A percentile compares a stretch with the other conserved stretches of the same genome.
Conservation (phyloP, 129 eudicot species). For the Helianthus tuberosus region DNA sequence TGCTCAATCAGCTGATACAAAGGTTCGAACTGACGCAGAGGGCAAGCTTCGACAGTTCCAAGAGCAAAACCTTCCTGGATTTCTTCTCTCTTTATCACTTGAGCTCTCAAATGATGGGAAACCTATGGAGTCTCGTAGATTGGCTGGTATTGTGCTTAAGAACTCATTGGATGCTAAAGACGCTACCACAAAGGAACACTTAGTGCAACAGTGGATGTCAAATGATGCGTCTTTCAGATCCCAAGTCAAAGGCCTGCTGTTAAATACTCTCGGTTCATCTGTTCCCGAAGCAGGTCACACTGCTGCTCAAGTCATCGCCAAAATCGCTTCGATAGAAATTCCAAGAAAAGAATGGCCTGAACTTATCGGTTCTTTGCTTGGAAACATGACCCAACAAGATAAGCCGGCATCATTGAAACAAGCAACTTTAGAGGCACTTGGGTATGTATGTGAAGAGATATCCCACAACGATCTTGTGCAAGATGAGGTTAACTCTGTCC, state of each 20-base stretch:
- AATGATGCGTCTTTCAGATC: slow-evolving; percentile 55
- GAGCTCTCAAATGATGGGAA: slow-evolving; percentile 79
- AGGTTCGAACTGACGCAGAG: slow-evolving; percentile 76
- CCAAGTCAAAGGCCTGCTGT: slow-evolving; percentile 61
- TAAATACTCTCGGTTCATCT: slow-evolving; percentile 72
- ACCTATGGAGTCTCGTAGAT: slow-evolving; percentile 74
- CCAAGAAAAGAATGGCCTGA: slow-evolving; percentile 91
- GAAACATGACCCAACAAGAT: slow-evolving; percentile 71
- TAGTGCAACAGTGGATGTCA: slow-evolving; percentile 68
- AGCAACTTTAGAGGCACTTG: slow-evolving; percentile 84
- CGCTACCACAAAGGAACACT: slow-evolving; percentile 55
- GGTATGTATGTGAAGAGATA: slow-evolving; percentile 89
- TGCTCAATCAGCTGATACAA: slow-evolving; percentile 80
- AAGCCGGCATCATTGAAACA: slow-evolving; percentile 68
- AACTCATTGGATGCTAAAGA: slow-evolving; percentile 89
- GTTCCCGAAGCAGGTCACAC: slow-evolving; percentile 76
- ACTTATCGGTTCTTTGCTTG: slow-evolving; percentile 62
- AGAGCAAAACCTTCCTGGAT: slow-evolving; percentile 75
- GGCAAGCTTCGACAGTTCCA: slow-evolving; percentile 61
- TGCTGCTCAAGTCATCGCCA: slow-evolving; percentile 88
- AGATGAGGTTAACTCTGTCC: slow-evolving; percentile 78
- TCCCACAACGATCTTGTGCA: slow-evolving; percentile 77
- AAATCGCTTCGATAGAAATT: slow-evolving; percentile 76
- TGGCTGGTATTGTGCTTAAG: slow-evolving; percentile 88
- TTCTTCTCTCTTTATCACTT: slow-evolving; percentile 66